A percentile compares a stretch with the other conserved stretches of the same genome.
phyloP scores from a whole-genome alignment of 176 grass and related monocot species.

The Pontederia crassipes region DNA sequence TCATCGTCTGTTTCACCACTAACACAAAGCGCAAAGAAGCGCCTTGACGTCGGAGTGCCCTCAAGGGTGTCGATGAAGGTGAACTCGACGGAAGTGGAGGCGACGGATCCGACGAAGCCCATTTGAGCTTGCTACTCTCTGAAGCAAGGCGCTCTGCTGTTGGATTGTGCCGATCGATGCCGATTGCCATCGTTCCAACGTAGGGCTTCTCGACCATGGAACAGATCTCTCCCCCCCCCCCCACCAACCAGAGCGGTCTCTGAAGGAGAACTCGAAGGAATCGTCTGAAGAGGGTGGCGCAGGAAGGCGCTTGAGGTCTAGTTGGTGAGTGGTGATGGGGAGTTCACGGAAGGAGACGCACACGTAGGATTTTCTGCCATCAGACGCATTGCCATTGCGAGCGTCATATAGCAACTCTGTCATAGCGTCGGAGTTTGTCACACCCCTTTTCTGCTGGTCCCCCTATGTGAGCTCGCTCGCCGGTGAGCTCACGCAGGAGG shows the following conservation, averaged over 20 bases:
- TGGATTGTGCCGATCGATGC: background rate
- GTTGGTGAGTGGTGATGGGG: background rate
- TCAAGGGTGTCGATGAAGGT: background rate
- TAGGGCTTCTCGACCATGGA: background rate
- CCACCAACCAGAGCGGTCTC: no score
- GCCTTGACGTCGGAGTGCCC: background rate
- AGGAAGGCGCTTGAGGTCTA: background rate
- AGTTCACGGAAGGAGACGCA: slow-evolving; percentile 6
- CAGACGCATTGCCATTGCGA: no score
- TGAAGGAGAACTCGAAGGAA: slow-evolving; percentile 9
- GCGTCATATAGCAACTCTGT: no score
- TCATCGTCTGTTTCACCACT: background rate
- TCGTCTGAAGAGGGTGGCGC: background rate
- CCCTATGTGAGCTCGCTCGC: no score
- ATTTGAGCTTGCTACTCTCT: background rate
- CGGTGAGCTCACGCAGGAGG: no score
- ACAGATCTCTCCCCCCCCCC: no score
- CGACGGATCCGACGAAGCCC: background rate
- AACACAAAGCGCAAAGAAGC: slow-evolving; percentile 1
- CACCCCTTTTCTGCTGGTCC: no score
- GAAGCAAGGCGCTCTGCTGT: background rate
- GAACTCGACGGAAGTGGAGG: background rate
- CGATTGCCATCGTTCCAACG: background rate
- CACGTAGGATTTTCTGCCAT: no score
- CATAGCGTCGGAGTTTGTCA: no score